These are phyloP conservation scores for Diatrype stigma DNA, from an alignment of 2,329 filamentous ascomycete species.

Conservation along the genomic window DNA sequence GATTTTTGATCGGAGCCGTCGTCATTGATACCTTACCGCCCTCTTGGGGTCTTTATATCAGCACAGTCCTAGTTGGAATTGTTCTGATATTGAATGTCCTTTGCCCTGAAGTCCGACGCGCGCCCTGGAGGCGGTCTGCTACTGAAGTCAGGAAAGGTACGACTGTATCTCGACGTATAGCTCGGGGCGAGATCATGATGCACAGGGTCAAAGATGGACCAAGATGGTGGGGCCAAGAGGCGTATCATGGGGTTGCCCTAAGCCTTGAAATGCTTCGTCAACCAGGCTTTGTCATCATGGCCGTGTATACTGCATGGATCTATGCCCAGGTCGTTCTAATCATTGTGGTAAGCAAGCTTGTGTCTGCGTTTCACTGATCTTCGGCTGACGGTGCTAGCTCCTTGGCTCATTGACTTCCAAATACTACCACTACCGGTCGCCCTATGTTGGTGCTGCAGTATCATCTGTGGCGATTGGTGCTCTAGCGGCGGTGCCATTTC, in stretches of 20 bases:
- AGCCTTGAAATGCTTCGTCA: conserved; percentile 68
- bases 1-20: conserved; percentile 66
- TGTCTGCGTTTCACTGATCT: not conserved
- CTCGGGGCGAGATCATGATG: conserved; percentile 72
- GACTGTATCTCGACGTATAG: conserved; percentile 54
- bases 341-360: conserved; percentile 44
- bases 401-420: conserved; percentile 68
- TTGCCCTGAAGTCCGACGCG: conserved; percentile 67
- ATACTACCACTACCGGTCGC: conserved; percentile 60
- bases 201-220: conserved; percentile 69
- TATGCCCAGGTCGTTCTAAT: conserved; percentile 72
- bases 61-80: conserved; percentile 61
- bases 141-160: conserved; percentile 56
- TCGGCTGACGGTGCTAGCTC: conserved; percentile 32
- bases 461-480: conserved; percentile 65
- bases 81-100: conserved; percentile 67
- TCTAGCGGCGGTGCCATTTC: conserved; percentile 65
- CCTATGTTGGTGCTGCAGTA: conserved; percentile 63
- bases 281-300: conserved; percentile 67
- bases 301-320: conserved; percentile 73
- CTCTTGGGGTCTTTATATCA: conserved; percentile 72
- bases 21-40: conserved; percentile 63
- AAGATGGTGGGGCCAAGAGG: conserved; percentile 72
- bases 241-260: conserved; percentile 65
- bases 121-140: conserved; percentile 64